A percentile compares a stretch with the other conserved stretches of the same genome.
phyloP scores from a whole-genome alignment of 805 yeast genomes.

The Starmerella sp. region DNA sequence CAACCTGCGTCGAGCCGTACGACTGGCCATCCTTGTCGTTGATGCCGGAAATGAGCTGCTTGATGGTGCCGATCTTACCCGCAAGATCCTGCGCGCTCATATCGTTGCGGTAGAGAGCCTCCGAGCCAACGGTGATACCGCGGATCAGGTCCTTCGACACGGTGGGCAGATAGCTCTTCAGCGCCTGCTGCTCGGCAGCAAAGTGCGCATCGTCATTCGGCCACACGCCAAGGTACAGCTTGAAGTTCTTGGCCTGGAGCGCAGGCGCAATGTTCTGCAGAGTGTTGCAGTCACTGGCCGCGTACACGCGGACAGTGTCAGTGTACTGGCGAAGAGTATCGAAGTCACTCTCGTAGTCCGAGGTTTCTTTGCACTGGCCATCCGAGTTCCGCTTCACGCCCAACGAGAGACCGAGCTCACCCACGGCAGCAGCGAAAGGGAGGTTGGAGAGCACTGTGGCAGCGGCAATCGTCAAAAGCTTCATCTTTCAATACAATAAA shows the following conservation, averaged over 20 bases:
- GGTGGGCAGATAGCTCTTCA: conserved; percentile 56
- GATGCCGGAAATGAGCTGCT: conserved; percentile 46
- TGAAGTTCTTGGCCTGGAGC: conserved; percentile 65
- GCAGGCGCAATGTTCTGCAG: conserved; percentile 77
- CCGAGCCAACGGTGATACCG: conserved; percentile 85
- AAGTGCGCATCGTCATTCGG: conserved; percentile 79
- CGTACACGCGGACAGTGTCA: conserved; percentile 67
- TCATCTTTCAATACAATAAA: conserved; percentile 15
- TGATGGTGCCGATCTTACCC: conserved; percentile 49
- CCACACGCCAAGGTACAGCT: conserved; percentile 80
- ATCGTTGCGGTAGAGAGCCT: conserved; percentile 87
- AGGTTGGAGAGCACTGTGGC: conserved; percentile 33
- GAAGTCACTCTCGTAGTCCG: conserved; percentile 63
- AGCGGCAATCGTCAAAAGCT: conserved; percentile 37
- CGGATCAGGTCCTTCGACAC: conserved; percentile 52
- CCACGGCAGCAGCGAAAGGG: conserved; percentile 43
- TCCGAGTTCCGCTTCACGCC: conserved; percentile 72
- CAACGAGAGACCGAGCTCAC: conserved; percentile 70
- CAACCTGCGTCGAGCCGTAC: conserved; percentile 62
- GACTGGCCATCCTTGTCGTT: conserved; percentile 73
- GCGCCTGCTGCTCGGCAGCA: conserved; percentile 60
- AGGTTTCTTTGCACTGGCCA: conserved; percentile 55
- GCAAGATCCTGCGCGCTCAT: conserved; percentile 68
- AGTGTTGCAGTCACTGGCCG: conserved; percentile 90
- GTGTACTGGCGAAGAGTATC: conserved; percentile 47